These are phyloP conservation scores for Candida michaelii DNA, from an alignment of 805 yeast genomes.

Conservation along the genomic window DNA sequence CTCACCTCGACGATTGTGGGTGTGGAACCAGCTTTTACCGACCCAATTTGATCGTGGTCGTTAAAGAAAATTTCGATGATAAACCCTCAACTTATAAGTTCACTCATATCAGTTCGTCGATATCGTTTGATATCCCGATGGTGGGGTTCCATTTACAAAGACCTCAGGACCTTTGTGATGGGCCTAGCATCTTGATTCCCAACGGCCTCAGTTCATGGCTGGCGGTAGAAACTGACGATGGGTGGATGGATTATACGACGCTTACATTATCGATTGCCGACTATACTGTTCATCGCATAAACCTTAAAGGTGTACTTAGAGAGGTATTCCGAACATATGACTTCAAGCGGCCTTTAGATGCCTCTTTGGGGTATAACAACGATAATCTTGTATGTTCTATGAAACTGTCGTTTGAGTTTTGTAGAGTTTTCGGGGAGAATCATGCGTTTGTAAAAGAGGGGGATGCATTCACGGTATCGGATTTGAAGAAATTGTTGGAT, in stretches of 20 bases:
- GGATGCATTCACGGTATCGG: background rate
- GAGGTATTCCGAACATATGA: conserved; percentile 15
- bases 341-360: conserved; percentile 10
- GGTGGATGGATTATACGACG: conserved; percentile 27
- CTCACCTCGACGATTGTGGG: conserved; percentile 40
- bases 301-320: conserved; percentile 32
- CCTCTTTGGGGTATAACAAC: conserved; percentile 16
- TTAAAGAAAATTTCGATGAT: conserved; percentile 10
- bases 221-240: conserved; percentile 6
- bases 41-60: conserved; percentile 36
- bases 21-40: conserved; percentile 41
- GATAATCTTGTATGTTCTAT: conserved; percentile 34
- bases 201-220: conserved; percentile 36
- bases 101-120: conserved; percentile 32
- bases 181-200: conserved; percentile 35
- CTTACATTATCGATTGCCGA: conserved; percentile 40
- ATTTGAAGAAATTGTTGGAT: conserved; percentile 10
- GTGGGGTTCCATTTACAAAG: conserved; percentile 24
- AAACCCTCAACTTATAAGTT: conserved; percentile 18
- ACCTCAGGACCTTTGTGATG: conserved; percentile 25
- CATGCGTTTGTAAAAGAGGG: background rate
- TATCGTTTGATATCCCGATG: conserved; percentile 31
- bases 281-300: conserved; percentile 33
- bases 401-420: conserved; percentile 26
- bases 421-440: conserved; percentile 25